A percentile compares a stretch with the other conserved stretches of the same genome.
Evolutionary conservation across 257 asterid species (phyloP).

Genomic region (Nicotiana benthamiana): DNA sequence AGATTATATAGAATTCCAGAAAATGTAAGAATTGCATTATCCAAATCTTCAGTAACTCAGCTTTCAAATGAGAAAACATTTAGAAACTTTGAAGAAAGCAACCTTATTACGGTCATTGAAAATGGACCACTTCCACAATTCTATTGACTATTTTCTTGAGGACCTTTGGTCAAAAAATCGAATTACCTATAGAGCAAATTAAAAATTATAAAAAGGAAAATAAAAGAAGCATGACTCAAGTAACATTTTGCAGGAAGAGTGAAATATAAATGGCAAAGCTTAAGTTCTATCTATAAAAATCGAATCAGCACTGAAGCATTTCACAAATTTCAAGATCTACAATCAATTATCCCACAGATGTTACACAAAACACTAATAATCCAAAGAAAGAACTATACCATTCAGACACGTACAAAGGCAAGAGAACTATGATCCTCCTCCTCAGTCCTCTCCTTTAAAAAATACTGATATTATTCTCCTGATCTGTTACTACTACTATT

Average conservation of each 20-base stretch:
- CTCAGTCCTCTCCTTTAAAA: background rate
- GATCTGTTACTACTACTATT: background rate
- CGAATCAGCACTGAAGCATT: background rate
- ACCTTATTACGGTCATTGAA: slow-evolving; percentile 45
- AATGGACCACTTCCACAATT: slow-evolving; percentile 45
- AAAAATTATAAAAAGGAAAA: background rate
- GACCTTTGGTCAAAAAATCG: slow-evolving; percentile 34
- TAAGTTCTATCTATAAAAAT: background rate
- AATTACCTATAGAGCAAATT: slow-evolving; percentile 2
- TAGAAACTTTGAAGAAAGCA: background rate
- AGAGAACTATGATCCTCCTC: background rate
- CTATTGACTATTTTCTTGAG: slow-evolving; percentile 41
- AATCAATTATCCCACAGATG: background rate
- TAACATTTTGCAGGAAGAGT: background rate
- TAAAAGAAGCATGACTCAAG: background rate
- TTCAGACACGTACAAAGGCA: background rate
- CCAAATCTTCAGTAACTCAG: background rate
- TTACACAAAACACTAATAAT: background rate
- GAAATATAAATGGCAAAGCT: background rate
- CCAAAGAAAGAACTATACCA: background rate
- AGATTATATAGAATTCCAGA: background rate
- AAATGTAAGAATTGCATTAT: background rate
- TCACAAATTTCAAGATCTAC: background rate
- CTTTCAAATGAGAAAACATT: background rate
- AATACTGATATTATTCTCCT: background rate